These are phyloP conservation scores for Amanita rimosa DNA, from an alignment of 768 basidiomycete species.

Conservation along the genomic window DNA sequence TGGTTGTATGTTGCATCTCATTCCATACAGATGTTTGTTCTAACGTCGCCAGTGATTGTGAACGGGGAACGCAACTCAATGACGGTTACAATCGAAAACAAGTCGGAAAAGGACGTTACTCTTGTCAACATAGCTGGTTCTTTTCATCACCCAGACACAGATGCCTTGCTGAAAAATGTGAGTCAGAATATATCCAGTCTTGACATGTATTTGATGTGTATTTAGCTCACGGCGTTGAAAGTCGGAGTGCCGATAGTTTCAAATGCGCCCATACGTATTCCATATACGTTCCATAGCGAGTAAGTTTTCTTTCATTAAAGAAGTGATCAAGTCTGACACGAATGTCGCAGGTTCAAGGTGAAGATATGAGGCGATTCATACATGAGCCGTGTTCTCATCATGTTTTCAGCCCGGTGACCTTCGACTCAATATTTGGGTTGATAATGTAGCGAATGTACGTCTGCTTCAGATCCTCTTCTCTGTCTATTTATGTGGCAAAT, in stretches of 20 bases:
- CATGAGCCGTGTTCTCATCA: slow-evolving; percentile 2
- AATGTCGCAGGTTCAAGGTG: slow-evolving; percentile 49
- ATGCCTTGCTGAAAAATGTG: slow-evolving; percentile 64
- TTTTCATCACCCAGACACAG: slow-evolving; percentile 52
- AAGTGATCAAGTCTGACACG: slow-evolving; percentile 6
- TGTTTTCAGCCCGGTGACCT: slow-evolving; percentile 57
- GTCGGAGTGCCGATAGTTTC: slow-evolving; percentile 43
- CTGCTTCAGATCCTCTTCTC: neutral
- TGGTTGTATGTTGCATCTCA: slow-evolving; percentile 43
- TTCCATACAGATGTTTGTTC: slow-evolving; percentile 2
- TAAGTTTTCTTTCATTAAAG: slow-evolving; percentile 24
- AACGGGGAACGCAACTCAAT: slow-evolving; percentile 76
- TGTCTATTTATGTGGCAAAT: slow-evolving; percentile 1
- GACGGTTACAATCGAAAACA: slow-evolving; percentile 60
- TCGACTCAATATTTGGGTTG: slow-evolving; percentile 66
- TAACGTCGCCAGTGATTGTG: slow-evolving; percentile 46
- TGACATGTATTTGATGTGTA: neutral
- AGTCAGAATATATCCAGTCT: slow-evolving; percentile 11
- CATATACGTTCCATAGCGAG: slow-evolving; percentile 77
- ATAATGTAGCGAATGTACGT: slow-evolving; percentile 53
- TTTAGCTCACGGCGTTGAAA: slow-evolving; percentile 46
- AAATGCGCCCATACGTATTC: slow-evolving; percentile 49
- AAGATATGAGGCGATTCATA: neutral
- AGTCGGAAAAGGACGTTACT: slow-evolving; percentile 61
- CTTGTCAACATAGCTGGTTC: slow-evolving; percentile 56